These are phyloP conservation scores for Claviceps humidiphila DNA, from an alignment of 2,329 filamentous ascomycete species.

Conservation along the genomic window DNA sequence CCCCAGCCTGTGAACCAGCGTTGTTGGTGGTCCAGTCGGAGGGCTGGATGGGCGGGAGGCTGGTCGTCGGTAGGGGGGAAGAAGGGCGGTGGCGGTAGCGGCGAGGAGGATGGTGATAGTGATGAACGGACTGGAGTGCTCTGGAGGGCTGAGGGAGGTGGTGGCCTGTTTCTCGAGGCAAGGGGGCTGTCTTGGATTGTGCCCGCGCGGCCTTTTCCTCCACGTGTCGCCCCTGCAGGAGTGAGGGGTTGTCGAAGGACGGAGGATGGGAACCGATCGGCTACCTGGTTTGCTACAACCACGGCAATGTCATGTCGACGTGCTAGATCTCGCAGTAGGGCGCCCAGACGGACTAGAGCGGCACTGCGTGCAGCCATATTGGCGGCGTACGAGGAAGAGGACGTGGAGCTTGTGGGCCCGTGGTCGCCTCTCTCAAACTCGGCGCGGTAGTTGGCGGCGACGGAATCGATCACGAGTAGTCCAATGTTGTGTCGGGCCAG, in stretches of 20 bases:
- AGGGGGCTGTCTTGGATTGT: constrained; percentile 35
- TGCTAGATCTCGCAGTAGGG: constrained; percentile 63
- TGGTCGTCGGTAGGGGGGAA: constrained; percentile 17
- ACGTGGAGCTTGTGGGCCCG: constrained; percentile 12
- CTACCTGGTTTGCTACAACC: constrained; percentile 90
- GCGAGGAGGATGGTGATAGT: constrained; percentile 12
- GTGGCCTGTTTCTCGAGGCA: constrained; percentile 29
- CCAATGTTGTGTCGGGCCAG: constrained; percentile 64
- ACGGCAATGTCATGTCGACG: constrained; percentile 63
- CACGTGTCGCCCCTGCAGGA: background rate
- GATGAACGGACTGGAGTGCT: constrained; percentile 12
- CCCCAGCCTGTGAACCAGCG: constrained; percentile 95
- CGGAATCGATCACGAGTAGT: constrained; percentile 75
- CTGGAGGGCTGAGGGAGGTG: constrained; percentile 18
- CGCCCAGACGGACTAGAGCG: constrained; percentile 66
- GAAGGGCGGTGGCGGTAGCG: constrained; percentile 18
- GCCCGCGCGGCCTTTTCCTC: background rate
- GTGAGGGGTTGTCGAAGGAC: background rate
- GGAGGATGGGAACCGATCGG: constrained; percentile 57
- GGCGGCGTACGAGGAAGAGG: constrained; percentile 23
- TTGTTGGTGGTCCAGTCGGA: constrained; percentile 79
- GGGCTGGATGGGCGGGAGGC: constrained; percentile 31
- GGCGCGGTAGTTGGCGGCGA: constrained; percentile 89
- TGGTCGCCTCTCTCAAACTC: constrained; percentile 55
- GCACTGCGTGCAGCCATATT: constrained; percentile 63